A percentile compares a stretch with the other conserved stretches of the same genome.
Conservation (phyloP, 2,329 filamentous ascomycete species). For the Byssochlamys sp. region DNA sequence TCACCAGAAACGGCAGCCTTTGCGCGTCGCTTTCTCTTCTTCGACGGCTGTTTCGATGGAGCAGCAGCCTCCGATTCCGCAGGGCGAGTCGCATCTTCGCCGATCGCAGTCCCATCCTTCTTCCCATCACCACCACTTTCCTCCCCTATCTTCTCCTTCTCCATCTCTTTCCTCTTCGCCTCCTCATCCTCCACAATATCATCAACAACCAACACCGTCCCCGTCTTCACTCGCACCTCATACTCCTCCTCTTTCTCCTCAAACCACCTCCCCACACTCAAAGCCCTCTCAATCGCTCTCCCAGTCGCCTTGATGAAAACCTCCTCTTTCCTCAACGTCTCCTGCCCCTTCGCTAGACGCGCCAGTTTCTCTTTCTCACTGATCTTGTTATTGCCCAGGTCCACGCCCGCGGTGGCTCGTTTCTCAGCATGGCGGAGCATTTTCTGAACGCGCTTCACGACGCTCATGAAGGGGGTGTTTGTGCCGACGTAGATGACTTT, state of each 20-base stretch:
- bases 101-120: background rate
- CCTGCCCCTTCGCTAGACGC: constrained; percentile 22
- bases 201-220: constrained; percentile 50
- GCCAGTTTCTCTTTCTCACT: constrained; percentile 23
- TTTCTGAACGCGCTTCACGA: constrained; percentile 50
- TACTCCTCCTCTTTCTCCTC: constrained; percentile 43
- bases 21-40: constrained; percentile 21
- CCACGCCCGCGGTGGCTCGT: constrained; percentile 38
- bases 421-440: constrained; percentile 45
- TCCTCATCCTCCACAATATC: constrained; percentile 43
- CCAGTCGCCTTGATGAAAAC: constrained; percentile 53
- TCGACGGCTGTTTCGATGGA: constrained; percentile 13
- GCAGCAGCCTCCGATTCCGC: constrained; percentile 1
- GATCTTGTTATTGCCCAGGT: constrained; percentile 21
- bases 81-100: background rate
- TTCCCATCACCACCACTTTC: constrained; percentile 8
- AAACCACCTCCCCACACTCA: constrained; percentile 49
- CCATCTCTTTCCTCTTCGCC: constrained; percentile 15
- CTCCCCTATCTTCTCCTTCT: constrained; percentile 15
- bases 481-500: constrained; percentile 51
- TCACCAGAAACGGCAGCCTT: constrained; percentile 16
- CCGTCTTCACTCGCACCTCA: constrained; percentile 44
- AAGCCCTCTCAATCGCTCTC: constrained; percentile 48
- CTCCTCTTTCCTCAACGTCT: constrained; percentile 35
- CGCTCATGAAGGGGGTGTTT: constrained; percentile 48